These are phyloP conservation scores for Starmerella vitae DNA, from an alignment of 805 yeast genomes.

Conservation along the genomic window DNA sequence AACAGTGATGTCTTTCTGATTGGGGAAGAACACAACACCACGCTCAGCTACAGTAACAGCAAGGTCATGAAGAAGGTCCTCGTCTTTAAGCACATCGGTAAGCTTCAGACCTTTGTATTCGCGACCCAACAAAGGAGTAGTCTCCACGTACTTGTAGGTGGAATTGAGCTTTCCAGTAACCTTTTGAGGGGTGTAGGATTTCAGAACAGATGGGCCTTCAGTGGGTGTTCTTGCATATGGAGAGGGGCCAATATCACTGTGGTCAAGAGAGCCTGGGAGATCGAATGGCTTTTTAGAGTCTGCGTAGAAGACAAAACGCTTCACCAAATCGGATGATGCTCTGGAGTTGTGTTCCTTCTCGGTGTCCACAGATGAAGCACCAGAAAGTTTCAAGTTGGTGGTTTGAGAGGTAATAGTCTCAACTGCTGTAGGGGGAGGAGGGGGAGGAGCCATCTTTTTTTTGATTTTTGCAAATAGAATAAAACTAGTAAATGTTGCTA, in stretches of 20 bases:
- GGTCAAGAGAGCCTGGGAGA: conserved; percentile 9
- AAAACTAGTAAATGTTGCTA: not conserved
- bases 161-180: conserved; percentile 22
- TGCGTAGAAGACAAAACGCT: conserved; percentile 12
- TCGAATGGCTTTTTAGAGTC: conserved; percentile 15
- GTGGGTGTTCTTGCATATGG: conserved; percentile 20
- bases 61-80: conserved; percentile 30
- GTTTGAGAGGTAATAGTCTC: conserved; percentile 1
- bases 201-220: conserved; percentile 20
- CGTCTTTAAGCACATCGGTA: conserved; percentile 22
- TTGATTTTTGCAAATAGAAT: not conserved
- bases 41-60: conserved; percentile 36
- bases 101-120: conserved; percentile 23
- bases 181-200: conserved; percentile 14
- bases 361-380: not conserved
- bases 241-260: conserved; percentile 19
- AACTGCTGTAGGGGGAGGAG: conserved; percentile 1
- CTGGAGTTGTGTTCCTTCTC: conserved; percentile 1
- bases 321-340: conserved; percentile 7
- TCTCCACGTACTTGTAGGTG: conserved; percentile 22
- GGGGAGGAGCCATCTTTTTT: not conserved
- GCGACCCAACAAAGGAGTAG: conserved; percentile 26
- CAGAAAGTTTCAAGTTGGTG: conserved; percentile 1
- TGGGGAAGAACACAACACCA: conserved; percentile 39
- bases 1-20: conserved; percentile 30